Conservation (phyloP, 805 yeast genomes). For the Sugiyamaella chiloensis region DNA sequence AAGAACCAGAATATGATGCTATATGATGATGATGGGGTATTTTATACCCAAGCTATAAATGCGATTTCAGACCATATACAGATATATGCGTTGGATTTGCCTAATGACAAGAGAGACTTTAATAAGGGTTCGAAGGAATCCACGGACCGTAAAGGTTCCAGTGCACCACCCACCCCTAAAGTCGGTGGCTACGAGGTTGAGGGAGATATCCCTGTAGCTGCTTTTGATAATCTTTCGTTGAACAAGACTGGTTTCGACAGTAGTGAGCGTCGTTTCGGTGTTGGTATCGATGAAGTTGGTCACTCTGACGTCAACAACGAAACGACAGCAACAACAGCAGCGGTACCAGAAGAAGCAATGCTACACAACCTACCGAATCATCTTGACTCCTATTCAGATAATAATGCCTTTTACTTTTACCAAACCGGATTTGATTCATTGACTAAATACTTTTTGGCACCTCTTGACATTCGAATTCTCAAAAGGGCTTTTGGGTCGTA, state of each 20-base stretch:
- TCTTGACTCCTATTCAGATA: constrained; percentile 32
- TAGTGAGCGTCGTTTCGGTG: not conserved
- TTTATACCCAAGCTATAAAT: constrained; percentile 51
- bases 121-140: not conserved
- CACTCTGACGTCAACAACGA: not conserved
- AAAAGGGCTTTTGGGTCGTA: constrained; percentile 60
- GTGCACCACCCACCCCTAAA: not conserved
- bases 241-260: not conserved
- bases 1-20: constrained; percentile 54
- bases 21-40: constrained; percentile 59
- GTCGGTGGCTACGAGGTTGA: constrained; percentile 9
- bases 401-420: constrained; percentile 63
- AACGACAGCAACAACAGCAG: not conserved
- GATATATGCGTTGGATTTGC: not conserved
- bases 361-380: not conserved
- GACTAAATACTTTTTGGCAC: constrained; percentile 65
- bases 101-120: not conserved
- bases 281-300: not conserved
- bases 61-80: constrained; percentile 50
- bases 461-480: constrained; percentile 75
- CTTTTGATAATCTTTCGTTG: not conserved
- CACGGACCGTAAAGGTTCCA: not conserved
- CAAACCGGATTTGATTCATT: constrained; percentile 72
- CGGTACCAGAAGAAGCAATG: not conserved
- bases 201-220: constrained; percentile 8